These are phyloP conservation scores for Starmerella sp. DNA, from an alignment of 805 yeast genomes.

Conservation along the genomic window DNA sequence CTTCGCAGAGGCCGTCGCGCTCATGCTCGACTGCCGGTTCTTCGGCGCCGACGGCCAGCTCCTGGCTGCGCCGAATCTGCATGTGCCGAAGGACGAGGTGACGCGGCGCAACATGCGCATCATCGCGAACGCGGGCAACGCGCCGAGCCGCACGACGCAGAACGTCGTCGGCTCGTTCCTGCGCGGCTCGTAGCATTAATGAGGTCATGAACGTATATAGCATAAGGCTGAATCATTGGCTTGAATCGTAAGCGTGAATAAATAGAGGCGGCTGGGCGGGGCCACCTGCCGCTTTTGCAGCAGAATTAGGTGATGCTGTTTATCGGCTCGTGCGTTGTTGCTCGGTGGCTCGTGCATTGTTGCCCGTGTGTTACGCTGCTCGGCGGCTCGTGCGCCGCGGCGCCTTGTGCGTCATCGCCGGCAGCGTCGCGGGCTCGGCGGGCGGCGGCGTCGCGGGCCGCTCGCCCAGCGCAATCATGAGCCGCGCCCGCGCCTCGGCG, in stretches of 20 bases:
- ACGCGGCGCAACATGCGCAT: conserved; percentile 46
- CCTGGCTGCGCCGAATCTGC: conserved; percentile 15
- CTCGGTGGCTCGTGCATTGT: no score
- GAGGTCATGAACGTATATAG: no score
- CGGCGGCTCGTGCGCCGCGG: background rate
- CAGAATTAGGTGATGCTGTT: no score
- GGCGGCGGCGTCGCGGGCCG: conserved; percentile 10
- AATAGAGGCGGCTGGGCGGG: no score
- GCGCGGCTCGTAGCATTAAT: conserved; percentile 2
- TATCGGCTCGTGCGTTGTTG: no score
- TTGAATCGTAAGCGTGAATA: no score
- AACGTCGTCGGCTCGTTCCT: conserved; percentile 31
- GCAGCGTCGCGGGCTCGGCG: conserved; percentile 4
- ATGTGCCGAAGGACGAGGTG: conserved; percentile 41
- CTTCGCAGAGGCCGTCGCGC: conserved; percentile 48
- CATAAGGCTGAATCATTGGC: no score
- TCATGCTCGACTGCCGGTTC: conserved; percentile 40
- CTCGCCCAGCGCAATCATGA: conserved; percentile 12
- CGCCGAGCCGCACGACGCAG: conserved; percentile 69
- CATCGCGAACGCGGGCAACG: conserved; percentile 39
- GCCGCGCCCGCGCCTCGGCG: conserved; percentile 13
- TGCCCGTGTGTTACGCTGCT: no score
- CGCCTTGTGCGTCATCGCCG: background rate
- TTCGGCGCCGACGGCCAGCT: conserved; percentile 37
- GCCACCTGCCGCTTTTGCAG: no score